Evolutionary conservation across 441 rosid genomes (phyloP).

Genomic region (Corymbia citriodora): DNA sequence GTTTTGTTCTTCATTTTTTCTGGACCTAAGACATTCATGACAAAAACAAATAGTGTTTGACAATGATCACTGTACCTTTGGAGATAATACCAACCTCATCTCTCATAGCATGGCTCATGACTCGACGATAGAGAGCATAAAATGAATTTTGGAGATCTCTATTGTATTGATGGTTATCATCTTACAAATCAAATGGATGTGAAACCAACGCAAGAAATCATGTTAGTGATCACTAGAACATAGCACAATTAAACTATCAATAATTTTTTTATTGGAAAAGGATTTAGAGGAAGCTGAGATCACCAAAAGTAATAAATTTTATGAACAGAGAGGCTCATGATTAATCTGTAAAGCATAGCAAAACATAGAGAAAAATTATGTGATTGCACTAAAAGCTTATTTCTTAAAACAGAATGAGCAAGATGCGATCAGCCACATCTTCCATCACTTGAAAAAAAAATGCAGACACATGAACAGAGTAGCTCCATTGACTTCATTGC

Average conservation of each 20-base stretch:
- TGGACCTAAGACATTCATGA: not conserved
- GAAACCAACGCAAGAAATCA: not conserved
- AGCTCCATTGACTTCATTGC: not conserved
- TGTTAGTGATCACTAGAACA: not conserved
- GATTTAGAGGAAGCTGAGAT: not conserved
- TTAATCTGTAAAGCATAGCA: not conserved
- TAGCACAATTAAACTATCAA: not conserved
- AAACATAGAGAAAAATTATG: not conserved
- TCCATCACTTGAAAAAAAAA: not conserved
- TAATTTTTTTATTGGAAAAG: not conserved
- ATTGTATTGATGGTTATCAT: not conserved
- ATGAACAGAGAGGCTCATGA: not conserved
- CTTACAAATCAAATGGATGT: not conserved
- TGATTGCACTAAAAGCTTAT: not conserved
- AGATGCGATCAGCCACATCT: not conserved
- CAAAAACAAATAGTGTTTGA: not conserved
- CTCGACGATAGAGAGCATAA: fast-evolving
- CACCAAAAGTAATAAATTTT: not conserved
- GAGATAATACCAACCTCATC: not conserved
- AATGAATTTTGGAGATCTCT: not conserved
- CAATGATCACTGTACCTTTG: not conserved
- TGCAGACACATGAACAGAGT: not conserved
- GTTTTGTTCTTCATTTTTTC: too few relatives aligned
- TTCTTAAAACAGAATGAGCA: not conserved
- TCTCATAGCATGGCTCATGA: not conserved